These are phyloP conservation scores for Phlebiopsis gigantea DNA, from an alignment of 768 basidiomycete genomes.

Conservation along the genomic window DNA sequence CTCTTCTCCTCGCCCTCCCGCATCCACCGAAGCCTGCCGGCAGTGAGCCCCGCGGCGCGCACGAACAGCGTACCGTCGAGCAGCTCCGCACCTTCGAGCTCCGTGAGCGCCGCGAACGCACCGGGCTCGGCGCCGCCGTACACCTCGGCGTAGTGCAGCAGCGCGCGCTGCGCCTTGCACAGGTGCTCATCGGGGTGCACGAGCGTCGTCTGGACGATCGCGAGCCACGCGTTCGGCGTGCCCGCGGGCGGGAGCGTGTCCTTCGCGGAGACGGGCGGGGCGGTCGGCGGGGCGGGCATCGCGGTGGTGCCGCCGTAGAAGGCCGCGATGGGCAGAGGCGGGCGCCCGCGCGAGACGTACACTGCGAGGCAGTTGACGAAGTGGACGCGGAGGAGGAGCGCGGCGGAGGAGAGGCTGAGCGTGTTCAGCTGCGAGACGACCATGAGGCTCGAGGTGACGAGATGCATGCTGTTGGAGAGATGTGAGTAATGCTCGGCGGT, in stretches of 20 bases:
- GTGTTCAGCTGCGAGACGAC: conserved; percentile 40
- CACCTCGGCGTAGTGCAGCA: conserved; percentile 38
- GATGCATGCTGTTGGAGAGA: conserved; percentile 43
- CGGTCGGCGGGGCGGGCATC: conserved; percentile 15
- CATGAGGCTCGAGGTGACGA: conserved; percentile 64
- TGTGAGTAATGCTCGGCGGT: not conserved
- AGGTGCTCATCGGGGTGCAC: conserved; percentile 58
- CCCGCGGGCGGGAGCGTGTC: conserved; percentile 28
- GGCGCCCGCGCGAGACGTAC: conserved; percentile 58
- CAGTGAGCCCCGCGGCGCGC: conserved; percentile 48
- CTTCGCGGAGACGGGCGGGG: conserved; percentile 19
- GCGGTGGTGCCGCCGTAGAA: conserved; percentile 34
- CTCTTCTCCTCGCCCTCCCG: conserved; percentile 8
- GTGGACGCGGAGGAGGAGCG: conserved; percentile 53
- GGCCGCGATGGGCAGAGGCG: conserved; percentile 38
- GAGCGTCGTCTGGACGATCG: conserved; percentile 46
- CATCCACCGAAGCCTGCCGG: conserved; percentile 26
- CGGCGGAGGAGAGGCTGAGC: conserved; percentile 36
- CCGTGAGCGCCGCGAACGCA: conserved; percentile 22
- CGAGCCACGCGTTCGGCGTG: conserved; percentile 55
- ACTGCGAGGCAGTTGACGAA: conserved; percentile 45
- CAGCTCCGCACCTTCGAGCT: conserved; percentile 42
- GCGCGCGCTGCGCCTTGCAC: conserved; percentile 44
- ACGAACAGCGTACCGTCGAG: conserved; percentile 64
- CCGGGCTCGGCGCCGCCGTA: conserved; percentile 38